Evolutionary conservation across 306 rosid species (phyloP).

Genomic region (Biancaea sappan): DNA sequence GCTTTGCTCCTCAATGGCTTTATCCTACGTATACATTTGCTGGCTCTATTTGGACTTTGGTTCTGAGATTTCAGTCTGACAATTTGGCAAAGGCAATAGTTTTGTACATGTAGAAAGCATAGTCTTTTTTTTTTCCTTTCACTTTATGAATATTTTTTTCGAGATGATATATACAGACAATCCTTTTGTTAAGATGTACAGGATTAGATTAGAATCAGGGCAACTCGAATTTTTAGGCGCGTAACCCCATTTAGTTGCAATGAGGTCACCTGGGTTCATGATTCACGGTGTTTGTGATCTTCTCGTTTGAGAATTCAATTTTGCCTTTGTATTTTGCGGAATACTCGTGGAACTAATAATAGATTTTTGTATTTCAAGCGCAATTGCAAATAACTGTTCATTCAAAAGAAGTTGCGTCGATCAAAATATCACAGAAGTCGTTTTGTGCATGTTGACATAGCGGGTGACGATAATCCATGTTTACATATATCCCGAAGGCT

Average conservation of each 20-base stretch:
- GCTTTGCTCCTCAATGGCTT: conserved; percentile 18
- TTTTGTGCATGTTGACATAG: background rate
- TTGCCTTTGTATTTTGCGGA: conserved; percentile 35
- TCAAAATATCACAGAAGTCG: background rate
- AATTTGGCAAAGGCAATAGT: conserved; percentile 20
- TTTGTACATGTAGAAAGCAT: conserved; percentile 12
- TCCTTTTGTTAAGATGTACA: conserved; percentile 38
- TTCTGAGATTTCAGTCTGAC: conserved; percentile 11
- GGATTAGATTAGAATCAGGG: conserved; percentile 38
- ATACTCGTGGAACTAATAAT: conserved; percentile 18
- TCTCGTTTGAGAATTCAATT: conserved; percentile 51
- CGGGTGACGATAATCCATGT: background rate
- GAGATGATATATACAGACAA: conserved; percentile 8
- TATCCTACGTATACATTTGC: conserved; percentile 8
- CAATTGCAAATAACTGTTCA: background rate
- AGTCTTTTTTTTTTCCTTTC: background rate
- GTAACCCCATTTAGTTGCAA: conserved; percentile 26
- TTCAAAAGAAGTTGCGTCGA: background rate
- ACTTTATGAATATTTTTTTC: background rate
- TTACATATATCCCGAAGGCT: too few species aligned
- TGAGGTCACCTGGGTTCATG: conserved; percentile 26
- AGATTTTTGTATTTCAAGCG: conserved; percentile 13
- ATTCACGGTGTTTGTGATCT: conserved; percentile 2
- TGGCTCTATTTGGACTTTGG: conserved; percentile 8
- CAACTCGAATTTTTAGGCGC: conserved; percentile 34